These are phyloP conservation scores for Ophiostoma sp. DNA, from an alignment of 2,329 filamentous ascomycete species.

Conservation along the genomic window DNA sequence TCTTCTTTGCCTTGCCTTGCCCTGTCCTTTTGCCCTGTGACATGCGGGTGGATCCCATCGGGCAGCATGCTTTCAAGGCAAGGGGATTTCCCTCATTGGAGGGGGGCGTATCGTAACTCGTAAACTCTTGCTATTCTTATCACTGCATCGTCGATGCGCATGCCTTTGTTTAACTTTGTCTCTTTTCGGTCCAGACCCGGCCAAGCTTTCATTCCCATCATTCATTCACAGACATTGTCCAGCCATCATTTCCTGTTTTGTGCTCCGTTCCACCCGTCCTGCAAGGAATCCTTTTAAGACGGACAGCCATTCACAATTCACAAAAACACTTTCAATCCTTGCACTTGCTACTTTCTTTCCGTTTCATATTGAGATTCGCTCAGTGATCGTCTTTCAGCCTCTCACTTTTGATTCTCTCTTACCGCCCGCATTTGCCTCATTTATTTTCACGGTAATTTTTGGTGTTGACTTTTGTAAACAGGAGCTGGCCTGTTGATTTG, in stretches of 20 bases:
- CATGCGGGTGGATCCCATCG: constrained; percentile 4
- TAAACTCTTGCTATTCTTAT: constrained; percentile 4
- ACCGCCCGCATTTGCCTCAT: background rate
- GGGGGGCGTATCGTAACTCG: background rate
- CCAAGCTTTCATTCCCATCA: background rate
- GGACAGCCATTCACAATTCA: background rate
- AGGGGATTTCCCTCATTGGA: background rate
- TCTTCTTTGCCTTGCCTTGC: background rate
- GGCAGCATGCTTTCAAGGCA: background rate
- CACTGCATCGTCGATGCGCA: background rate
- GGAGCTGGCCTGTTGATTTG: background rate
- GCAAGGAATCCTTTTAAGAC: background rate
- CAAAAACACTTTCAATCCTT: background rate
- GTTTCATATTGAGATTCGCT: constrained; percentile 17
- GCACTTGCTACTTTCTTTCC: background rate
- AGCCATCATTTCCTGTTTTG: background rate
- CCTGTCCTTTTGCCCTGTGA: constrained; percentile 16
- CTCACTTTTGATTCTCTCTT: background rate
- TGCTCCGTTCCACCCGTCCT: constrained; percentile 13
- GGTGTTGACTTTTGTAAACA: background rate
- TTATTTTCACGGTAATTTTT: background rate
- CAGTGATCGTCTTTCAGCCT: background rate
- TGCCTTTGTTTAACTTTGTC: background rate
- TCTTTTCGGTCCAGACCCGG: background rate
- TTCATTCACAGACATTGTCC: background rate